phyloP scores from a whole-genome alignment of 31 red algal genomes.

The Asparagopsis taxiformis region DNA sequence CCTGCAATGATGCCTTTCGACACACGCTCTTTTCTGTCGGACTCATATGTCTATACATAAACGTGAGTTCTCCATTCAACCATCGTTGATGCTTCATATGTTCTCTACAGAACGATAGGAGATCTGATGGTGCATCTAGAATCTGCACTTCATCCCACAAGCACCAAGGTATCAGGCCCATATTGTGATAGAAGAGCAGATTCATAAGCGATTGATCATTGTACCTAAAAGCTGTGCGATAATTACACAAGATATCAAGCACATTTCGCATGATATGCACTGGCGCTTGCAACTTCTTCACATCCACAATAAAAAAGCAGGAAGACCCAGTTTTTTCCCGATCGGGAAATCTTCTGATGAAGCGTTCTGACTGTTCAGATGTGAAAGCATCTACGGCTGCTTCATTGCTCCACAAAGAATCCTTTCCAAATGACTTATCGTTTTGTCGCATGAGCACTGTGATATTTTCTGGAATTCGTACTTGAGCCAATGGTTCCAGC shows the following conservation, averaged over 20 bases:
- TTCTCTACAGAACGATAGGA: constrained; percentile 13
- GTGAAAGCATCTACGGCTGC: constrained; percentile 15
- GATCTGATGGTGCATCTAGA: constrained; percentile 12
- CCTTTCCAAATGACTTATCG: constrained; percentile 39
- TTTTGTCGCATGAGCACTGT: constrained; percentile 53
- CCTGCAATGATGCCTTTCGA: background rate
- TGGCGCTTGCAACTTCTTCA: constrained; percentile 23
- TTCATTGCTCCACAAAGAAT: constrained; percentile 37
- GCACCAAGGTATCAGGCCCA: constrained; percentile 46
- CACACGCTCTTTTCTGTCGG: constrained; percentile 29
- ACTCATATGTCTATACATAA: constrained; percentile 57
- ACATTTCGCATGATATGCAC: constrained; percentile 10
- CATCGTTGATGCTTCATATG: constrained; percentile 36
- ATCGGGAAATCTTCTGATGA: constrained; percentile 29
- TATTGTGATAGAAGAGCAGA: constrained; percentile 38
- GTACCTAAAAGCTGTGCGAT: constrained; percentile 47
- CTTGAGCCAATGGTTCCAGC: constrained; percentile 30
- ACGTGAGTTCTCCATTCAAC: constrained; percentile 18
- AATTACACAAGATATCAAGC: constrained; percentile 42
- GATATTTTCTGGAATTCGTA: constrained; percentile 28
- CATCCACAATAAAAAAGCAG: constrained; percentile 47
- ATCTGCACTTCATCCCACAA: constrained; percentile 37
- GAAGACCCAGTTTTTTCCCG: constrained; percentile 38
- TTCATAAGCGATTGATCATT: constrained; percentile 59
- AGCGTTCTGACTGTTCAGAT: background rate